A percentile compares a stretch with the other conserved stretches of the same genome.
These are phyloP conservation scores for Yamadazyma kanchanaburiensis DNA, from an alignment of 1,139 yeast genomes.

Conservation along the genomic window DNA sequence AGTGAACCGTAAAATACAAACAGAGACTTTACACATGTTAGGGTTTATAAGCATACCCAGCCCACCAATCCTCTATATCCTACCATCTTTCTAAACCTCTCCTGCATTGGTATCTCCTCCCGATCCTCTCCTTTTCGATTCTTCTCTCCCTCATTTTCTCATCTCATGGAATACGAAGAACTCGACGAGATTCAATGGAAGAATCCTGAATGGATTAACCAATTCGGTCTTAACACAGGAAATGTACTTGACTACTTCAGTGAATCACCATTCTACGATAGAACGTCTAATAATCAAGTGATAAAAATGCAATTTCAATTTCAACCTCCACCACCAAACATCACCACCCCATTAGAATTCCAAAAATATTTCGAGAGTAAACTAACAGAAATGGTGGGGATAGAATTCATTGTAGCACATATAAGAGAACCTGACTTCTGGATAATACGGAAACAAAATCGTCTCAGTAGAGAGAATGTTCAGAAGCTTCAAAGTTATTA, in stretches of 20 bases:
- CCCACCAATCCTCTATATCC: too few species aligned
- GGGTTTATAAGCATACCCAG: too few species aligned
- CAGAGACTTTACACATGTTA: too few species aligned
- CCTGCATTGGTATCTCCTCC: too few species aligned
- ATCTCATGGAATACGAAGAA: conserved; percentile 16
- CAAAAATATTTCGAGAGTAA: conserved; percentile 49
- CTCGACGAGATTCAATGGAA: conserved; percentile 95
- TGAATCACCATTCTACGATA: conserved; percentile 90
- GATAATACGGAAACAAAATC: conserved; percentile 79
- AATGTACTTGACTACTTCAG: conserved; percentile 92
- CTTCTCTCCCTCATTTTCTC: too few species aligned
- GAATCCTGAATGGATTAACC: conserved; percentile 95
- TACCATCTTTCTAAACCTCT: too few species aligned
- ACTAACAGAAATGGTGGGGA: conserved; percentile 75
- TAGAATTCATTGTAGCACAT: conserved; percentile 74
- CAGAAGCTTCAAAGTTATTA: conserved; percentile 69
- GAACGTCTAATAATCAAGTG: conserved; percentile 91
- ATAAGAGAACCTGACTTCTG: conserved; percentile 89
- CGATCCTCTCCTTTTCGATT: too few species aligned
- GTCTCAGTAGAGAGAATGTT: conserved; percentile 51
- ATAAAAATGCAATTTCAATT: conserved; percentile 94
- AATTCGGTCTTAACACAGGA: conserved; percentile 78
- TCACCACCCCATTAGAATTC: conserved; percentile 24
- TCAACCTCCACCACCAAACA: conserved; percentile 50
- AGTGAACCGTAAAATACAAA: too few species aligned